Conservation (phyloP, 768 basidiomycete genomes). For the Lactarius deliciosus region DNA sequence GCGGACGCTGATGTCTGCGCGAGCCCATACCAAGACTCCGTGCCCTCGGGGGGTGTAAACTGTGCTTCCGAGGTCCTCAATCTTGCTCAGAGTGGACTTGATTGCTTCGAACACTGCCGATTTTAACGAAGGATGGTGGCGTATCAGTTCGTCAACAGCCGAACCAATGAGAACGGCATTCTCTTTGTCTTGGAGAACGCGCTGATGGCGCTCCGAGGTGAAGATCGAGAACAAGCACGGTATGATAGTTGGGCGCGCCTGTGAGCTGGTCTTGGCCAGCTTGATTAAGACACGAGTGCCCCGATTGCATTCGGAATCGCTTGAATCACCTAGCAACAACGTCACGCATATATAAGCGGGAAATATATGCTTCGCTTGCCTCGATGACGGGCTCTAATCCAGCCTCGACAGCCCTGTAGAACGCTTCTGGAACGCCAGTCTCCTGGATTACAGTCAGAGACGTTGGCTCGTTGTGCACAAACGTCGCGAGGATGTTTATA, state of each 20-base stretch:
- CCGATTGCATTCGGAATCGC: constrained; percentile 95
- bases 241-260: constrained; percentile 76
- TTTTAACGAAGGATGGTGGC: constrained; percentile 92
- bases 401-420: constrained; percentile 82
- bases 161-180: constrained; percentile 87
- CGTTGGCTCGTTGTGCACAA: constrained; percentile 98
- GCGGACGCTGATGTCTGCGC: constrained; percentile 9
- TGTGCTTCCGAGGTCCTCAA: constrained; percentile 69
- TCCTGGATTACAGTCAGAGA: constrained; percentile 93
- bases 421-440: constrained; percentile 80
- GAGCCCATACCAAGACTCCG: constrained; percentile 69
- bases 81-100: constrained; percentile 63
- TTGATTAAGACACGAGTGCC: constrained; percentile 92
- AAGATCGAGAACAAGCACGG: constrained; percentile 83
- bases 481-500: constrained; percentile 94
- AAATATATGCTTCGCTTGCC: constrained; percentile 41
- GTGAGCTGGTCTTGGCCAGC: constrained; percentile 79
- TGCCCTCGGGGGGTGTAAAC: constrained; percentile 56
- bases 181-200: constrained; percentile 88
- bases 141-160: constrained; percentile 90
- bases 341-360: background rate
- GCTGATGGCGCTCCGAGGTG: constrained; percentile 79
- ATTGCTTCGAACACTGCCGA: constrained; percentile 74
- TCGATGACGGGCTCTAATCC: constrained; percentile 88
- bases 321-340: constrained; percentile 70